Base-by-base conservation (phyloP, 768 basidiomycete species). In the Tulasnella sp. region DNA sequence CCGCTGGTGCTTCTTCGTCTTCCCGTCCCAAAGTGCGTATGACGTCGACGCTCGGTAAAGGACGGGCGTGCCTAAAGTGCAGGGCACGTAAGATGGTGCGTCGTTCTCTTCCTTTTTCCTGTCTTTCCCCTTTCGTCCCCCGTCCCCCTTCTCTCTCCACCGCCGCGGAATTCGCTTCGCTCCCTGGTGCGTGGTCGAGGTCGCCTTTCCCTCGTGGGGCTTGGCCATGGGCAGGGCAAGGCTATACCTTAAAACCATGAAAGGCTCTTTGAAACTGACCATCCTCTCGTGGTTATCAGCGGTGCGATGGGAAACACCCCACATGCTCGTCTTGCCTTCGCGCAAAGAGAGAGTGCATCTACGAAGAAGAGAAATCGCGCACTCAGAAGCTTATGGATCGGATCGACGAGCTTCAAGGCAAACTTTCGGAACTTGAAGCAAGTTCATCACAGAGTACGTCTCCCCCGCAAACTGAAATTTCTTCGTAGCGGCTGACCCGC, bases 41-140 rank as follows among this genome's bases (percentile, higher is more conserved):
- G n/a, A n/a, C n/a, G n/a, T n/a, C n/a, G 35, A 54, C 55, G 14
- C 34, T 57, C 21, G 55, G 55, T 17, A 57, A 57, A 57, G 55
- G 55, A 36, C 55, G 55, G 19, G 55, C 55, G 19, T 57, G 55
- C 43, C 29, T 57, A 6, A 57, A 57, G 29, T 57, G 55, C 35
- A 27, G 55, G 32, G 42, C 55, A 21, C 23, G 55, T 17, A 57
- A 57, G 25, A 57, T 57, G 55, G 55, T 57, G 32, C 45, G 42
- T 23, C 35, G n/a, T n/a, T n/a, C n/a, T n/a, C n/a, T n/a, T n/a
- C n/a, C n/a, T n/a, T n/a, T n/a, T n/a, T n/a, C n/a, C n/a, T n/a
- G n/a, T n/a, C n/a, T n/a, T n/a, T n/a, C n/a, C n/a, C 37, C 12
- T 39, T 19, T 39, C 19, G 37, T 39, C 12, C 37, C 12, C 37